Evolutionary conservation across 2,329 filamentous ascomycete genomes (phyloP), one percentile per base, ranked within the genome.

Genomic region (Domatiomyces catenatus): DNA sequence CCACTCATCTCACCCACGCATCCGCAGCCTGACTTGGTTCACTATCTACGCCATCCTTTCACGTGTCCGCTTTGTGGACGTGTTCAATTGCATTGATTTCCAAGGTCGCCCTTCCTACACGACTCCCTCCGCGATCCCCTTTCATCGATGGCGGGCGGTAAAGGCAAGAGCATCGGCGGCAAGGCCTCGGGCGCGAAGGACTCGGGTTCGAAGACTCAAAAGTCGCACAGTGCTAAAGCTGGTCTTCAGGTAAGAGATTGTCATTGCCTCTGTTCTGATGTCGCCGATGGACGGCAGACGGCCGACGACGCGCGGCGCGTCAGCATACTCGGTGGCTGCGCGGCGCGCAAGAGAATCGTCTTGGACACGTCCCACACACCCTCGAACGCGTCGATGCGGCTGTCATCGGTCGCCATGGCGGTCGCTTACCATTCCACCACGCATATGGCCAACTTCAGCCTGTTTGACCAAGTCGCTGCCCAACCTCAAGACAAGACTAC

Each of bases 161-260:
- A 95, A 78, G 89, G 89, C 77, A 93, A 88, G 76, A 86, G 82
- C 58, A 79, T 83, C 61, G 88, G 89, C 63, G 89, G 89, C 66
- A 94, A 93, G 81, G 89, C 58, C 51, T 52, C 84, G 52, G 86
- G 86, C 62, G 85, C 86, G 62, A 92, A 92, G 76, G 78, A 79
- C 59, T 79, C 76, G 63, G 82, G 81, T 67, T 86, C 85, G 74
- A 94, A 94, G 75, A 83, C 86, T 66, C 86, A 93, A 73, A 94
- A 92, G 73, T 83, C 79, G 62, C 89, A 94, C 75, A 94, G 88
- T 63, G 86, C 87, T 65, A 89, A 92, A 70, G 89, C 89, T 67
- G 89, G 89, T 67, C 79, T 95, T 61, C 89, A 95, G 84, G 89
- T 95, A 76, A 77, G 86, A 42, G 32, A 39, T 39, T 39, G 32